Evolutionary conservation across 1,139 yeast genomes (phyloP).

Genomic region (Yamadazyma diospyri): DNA sequence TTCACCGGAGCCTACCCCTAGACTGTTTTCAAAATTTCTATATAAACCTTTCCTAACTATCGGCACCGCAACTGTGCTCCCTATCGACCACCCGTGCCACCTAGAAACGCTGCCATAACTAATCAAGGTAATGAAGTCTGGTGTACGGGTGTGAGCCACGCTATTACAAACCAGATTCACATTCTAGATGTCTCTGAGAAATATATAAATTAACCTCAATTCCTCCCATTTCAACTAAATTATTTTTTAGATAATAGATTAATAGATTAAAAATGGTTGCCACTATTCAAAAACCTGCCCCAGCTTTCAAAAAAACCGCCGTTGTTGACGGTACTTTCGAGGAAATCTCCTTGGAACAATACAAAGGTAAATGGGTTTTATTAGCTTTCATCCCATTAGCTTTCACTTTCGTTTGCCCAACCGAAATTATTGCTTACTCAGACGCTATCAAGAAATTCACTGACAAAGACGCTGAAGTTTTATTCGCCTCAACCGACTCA

Average conservation of each 20-base stretch:
- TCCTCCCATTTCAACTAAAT: slow-evolving; percentile 1
- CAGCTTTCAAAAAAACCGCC: slow-evolving; percentile 92
- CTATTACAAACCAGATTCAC: slow-evolving; percentile 17
- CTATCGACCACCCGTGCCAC: no score
- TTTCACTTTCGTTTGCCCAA: slow-evolving; percentile 98
- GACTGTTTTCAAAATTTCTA: no score
- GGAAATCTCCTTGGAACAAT: slow-evolving; percentile 89
- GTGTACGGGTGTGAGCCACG: slow-evolving; percentile 8
- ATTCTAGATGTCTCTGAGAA: slow-evolving; percentile 14
- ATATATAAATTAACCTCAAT: slow-evolving; percentile 7
- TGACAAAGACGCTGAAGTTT: slow-evolving; percentile 81
- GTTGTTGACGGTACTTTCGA: slow-evolving; percentile 94
- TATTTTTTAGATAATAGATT: slow-evolving; percentile 12
- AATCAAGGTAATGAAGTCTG: no score
- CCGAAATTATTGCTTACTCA: slow-evolving; percentile 97
- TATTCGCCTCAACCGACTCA: slow-evolving; percentile 97
- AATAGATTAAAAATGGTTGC: slow-evolving; percentile 59
- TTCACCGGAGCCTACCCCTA: no score
- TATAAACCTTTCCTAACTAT: no score
- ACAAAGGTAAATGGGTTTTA: slow-evolving; percentile 96
- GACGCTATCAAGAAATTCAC: slow-evolving; percentile 89
- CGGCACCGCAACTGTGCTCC: no score
- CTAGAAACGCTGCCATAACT: no score
- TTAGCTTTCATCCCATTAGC: slow-evolving; percentile 98
- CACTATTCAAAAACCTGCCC: slow-evolving; percentile 91